Evolutionary conservation across 164 flowering plant species (phyloP).

Genomic region (Houttuynia cordata): DNA sequence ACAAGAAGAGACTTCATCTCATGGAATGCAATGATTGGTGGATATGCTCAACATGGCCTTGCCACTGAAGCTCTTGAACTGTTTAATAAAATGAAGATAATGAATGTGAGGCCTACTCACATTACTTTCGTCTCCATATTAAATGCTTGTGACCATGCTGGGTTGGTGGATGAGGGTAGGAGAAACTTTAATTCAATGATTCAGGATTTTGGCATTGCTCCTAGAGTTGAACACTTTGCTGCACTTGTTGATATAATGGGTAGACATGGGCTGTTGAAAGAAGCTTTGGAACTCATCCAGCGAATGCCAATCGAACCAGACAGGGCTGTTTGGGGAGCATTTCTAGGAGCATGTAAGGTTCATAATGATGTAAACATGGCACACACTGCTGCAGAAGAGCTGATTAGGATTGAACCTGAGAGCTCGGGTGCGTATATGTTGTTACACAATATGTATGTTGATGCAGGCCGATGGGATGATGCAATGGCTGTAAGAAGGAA

Average conservation of each 20-base stretch:
- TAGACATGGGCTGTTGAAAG: slow-evolving; percentile 7
- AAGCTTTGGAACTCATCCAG: slow-evolving; percentile 8
- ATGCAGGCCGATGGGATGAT: slow-evolving; percentile 9
- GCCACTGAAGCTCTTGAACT: slow-evolving; percentile 9
- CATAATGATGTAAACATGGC: slow-evolving; percentile 10
- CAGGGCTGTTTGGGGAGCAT: slow-evolving; percentile 13
- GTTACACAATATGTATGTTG: slow-evolving; percentile 8
- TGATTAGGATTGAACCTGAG: slow-evolving; percentile 15
- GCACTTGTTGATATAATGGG: slow-evolving; percentile 12
- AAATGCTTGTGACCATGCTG: slow-evolving; percentile 14
- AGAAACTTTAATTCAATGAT: slow-evolving; percentile 10
- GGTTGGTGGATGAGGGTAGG: slow-evolving; percentile 10
- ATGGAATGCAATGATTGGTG: slow-evolving; percentile 16
- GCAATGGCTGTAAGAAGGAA: slow-evolving; percentile 5
- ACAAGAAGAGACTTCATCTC: slow-evolving; percentile 8
- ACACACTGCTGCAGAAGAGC: slow-evolving; percentile 7
- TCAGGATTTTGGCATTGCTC: slow-evolving; percentile 8
- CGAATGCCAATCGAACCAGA: slow-evolving; percentile 10
- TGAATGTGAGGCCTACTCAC: slow-evolving; percentile 11
- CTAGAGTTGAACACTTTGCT: slow-evolving; percentile 14
- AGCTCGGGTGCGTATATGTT: slow-evolving; percentile 8
- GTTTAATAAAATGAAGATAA: slow-evolving; percentile 9
- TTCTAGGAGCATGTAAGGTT: slow-evolving; percentile 11
- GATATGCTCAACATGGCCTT: slow-evolving; percentile 13
- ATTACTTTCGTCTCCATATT: slow-evolving; percentile 11